A percentile compares a stretch with the other conserved stretches of the same genome.
Evolutionary conservation across 202 grass and related monocot genomes (phyloP).

Genomic region (Zizania palustris): DNA sequence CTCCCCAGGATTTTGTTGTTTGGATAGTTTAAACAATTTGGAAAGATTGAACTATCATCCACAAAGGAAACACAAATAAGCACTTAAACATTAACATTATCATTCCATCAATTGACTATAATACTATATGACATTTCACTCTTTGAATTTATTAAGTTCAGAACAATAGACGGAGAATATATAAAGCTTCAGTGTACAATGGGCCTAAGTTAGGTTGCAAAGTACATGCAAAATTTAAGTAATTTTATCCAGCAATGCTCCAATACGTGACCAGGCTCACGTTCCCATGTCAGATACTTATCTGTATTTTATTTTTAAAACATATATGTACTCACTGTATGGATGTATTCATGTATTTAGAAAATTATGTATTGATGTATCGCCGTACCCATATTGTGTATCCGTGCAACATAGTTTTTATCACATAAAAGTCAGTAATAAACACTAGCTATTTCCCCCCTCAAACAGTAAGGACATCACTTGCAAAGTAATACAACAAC

Average conservation of each 20-base stretch:
- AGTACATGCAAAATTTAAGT: neutral
- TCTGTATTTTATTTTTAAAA: too few relatives aligned
- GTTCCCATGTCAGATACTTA: too few relatives aligned
- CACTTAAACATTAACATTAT: neutral
- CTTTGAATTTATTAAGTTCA: neutral
- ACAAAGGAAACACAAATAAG: neutral
- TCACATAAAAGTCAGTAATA: conserved; percentile 22
- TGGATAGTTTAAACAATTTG: conserved; percentile 14
- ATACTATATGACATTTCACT: neutral
- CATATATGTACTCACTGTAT: too few relatives aligned
- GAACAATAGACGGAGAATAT: neutral
- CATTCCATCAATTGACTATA: neutral
- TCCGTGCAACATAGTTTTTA: neutral
- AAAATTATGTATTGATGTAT: too few relatives aligned
- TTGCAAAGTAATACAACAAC: neutral
- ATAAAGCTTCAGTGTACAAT: neutral
- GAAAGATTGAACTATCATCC: neutral
- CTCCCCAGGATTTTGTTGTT: neutral
- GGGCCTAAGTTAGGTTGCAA: neutral
- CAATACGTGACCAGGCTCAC: too few relatives aligned
- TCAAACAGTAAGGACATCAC: neutral
- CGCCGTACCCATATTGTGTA: too few relatives aligned
- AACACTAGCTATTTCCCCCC: neutral
- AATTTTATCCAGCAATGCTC: neutral
- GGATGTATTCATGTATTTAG: too few relatives aligned